Conservation (phyloP, 306 rosid genomes). For the Trichosanthes truncata region DNA sequence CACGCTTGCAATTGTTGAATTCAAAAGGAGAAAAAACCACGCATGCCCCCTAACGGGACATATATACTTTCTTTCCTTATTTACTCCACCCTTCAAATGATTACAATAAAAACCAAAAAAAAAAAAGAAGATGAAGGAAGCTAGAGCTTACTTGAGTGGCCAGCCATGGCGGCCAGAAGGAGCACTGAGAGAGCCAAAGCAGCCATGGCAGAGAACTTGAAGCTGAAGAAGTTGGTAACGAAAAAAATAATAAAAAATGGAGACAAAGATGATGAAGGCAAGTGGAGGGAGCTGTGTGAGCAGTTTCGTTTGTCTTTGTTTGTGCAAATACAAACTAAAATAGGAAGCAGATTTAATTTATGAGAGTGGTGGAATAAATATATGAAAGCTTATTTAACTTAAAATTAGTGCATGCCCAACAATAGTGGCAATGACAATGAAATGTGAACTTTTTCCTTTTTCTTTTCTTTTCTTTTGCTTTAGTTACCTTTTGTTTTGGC, state of each 20-base stretch:
- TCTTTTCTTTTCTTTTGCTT: background rate
- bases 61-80: too few relatives aligned
- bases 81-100: too few relatives aligned
- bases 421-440: background rate
- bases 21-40: too few relatives aligned
- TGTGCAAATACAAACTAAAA: background rate
- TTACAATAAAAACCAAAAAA: too few relatives aligned
- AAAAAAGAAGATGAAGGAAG: background rate
- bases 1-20: too few relatives aligned
- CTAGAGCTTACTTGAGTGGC: slow-evolving; percentile 42
- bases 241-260: background rate
- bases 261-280: background rate
- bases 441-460: background rate
- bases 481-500: background rate
- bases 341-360: background rate
- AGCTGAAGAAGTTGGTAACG: background rate
- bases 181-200: slow-evolving; percentile 33
- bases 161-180: slow-evolving; percentile 40
- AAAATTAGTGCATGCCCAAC: background rate
- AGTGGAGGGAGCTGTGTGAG: background rate
- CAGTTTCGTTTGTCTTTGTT: background rate
- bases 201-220: slow-evolving; percentile 31
- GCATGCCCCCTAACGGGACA: too few relatives aligned
- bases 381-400: background rate
- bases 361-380: background rate